Evolutionary conservation across 345 rosid species (phyloP), one percentile per base, ranked within the genome.

Genomic region (Jatropha curcas): DNA sequence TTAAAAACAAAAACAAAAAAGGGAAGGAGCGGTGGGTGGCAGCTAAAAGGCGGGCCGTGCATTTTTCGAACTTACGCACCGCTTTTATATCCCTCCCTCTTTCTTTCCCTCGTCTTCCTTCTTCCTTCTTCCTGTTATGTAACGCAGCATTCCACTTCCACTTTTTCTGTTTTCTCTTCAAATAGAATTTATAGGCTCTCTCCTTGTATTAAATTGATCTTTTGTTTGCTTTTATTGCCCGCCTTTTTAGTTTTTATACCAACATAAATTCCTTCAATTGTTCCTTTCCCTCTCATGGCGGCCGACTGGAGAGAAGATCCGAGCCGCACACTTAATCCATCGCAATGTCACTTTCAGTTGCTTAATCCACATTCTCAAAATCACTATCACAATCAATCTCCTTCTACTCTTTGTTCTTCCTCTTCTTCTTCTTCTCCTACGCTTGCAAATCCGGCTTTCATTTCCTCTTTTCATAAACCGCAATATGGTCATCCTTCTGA

Each of bases 231-330:
- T 46, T 20, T 1, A 46, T 46, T 46, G 20, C 51, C 8, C 50
- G 50, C 50, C 17, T 10, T 46, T 14, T 12, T 13, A 16, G 13
- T 41, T 41, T 41, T 41, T 41, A 1, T 41, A 41, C 45, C 8
- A 41, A 8, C 13, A 41, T 41, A 8, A 10, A 41, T 1, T 4
- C 9, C 9, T 37, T 37, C n/a, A n/a, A n/a, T 17, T 43, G 11
- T n/a, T 46, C 2, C 31, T 39, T 30, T 1, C 45, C 56, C 41
- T 22, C 77, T 57, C n/a, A 85, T 84, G 86, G 77, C 86, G 24
- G 77, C n/a, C n/a, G n/a, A 82, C 67, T 61, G 86, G 39, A 84
- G 80, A 19, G 79, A 81, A 77, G 88, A 85, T 84, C 90, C 79
- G 60, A 72, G 31, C 71, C 76, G 62, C 24, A 55, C 81, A 11